Evolutionary conservation across 352 stramenopile species (phyloP).

Genomic region (Phytopythium cucurbitacearum): DNA sequence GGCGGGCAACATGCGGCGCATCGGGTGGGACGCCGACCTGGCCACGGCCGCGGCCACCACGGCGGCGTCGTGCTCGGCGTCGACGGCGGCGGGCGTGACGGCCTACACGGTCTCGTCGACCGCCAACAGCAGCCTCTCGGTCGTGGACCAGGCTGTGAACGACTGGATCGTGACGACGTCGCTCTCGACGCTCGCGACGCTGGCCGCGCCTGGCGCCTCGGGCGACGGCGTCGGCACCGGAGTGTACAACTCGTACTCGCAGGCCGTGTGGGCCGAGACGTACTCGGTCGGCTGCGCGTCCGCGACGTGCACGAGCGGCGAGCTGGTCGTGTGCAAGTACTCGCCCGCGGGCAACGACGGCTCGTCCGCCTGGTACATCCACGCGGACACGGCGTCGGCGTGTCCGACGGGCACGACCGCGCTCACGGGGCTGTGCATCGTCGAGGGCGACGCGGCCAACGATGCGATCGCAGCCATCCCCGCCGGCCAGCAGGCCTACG

Average conservation of each 20-base stretch:
- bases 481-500: constrained; percentile 47
- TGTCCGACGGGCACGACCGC: constrained; percentile 48
- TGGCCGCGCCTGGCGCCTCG: constrained; percentile 32
- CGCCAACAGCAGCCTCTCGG: constrained; percentile 12
- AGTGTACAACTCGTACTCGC: constrained; percentile 73
- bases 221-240: constrained; percentile 48
- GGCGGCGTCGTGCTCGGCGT: constrained; percentile 32
- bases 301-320: constrained; percentile 30
- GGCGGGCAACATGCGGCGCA: constrained; percentile 56
- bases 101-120: constrained; percentile 29
- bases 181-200: constrained; percentile 33
- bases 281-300: constrained; percentile 60
- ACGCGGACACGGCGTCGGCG: constrained; percentile 35
- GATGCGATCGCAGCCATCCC: constrained; percentile 51
- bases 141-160: constrained; percentile 53
- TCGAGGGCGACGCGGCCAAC: constrained; percentile 41
- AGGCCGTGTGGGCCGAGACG: constrained; percentile 62
- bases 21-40: constrained; percentile 55
- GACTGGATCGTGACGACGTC: constrained; percentile 57
- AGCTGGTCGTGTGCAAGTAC: constrained; percentile 63
- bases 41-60: constrained; percentile 31
- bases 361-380: constrained; percentile 52
- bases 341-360: constrained; percentile 47
- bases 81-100: constrained; percentile 37
- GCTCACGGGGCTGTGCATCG: constrained; percentile 41